Conservation (phyloP, 768 basidiomycete species). For the Coprinopsis sp. region DNA sequence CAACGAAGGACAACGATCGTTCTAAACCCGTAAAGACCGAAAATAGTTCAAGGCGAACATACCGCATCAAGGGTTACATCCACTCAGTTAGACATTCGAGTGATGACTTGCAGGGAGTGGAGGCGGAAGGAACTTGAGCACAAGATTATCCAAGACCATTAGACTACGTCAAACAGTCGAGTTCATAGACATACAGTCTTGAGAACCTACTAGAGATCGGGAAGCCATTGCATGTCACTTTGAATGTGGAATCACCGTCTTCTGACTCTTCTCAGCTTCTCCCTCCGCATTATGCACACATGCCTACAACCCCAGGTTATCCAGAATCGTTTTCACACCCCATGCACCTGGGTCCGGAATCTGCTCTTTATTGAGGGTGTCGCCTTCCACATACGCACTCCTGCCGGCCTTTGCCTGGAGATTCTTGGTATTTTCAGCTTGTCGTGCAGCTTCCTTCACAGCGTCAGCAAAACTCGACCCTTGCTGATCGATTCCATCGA, state of each 20-base stretch:
- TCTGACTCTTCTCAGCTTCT: neutral
- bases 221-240: no score
- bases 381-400: conserved; percentile 80
- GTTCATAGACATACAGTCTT: no score
- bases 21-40: no score
- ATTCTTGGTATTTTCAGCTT: conserved; percentile 70
- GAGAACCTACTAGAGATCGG: no score
- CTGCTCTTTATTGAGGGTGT: conserved; percentile 53
- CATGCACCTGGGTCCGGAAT: conserved; percentile 89
- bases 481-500: conserved; percentile 35
- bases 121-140: no score
- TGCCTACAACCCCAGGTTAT: conserved; percentile 28
- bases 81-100: no score
- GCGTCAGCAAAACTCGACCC: conserved; percentile 42
- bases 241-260: neutral
- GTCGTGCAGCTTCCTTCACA: conserved; percentile 53
- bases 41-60: no score
- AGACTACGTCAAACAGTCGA: no score
- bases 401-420: conserved; percentile 83
- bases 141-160: neutral
- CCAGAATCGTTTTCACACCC: conserved; percentile 75
- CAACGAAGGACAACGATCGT: no score
- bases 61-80: no score
- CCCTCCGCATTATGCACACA: neutral
- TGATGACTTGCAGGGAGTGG: no score